phyloP scores from a whole-genome alignment of 768 basidiomycete genomes.

The Leucocoprinus leucothites region DNA sequence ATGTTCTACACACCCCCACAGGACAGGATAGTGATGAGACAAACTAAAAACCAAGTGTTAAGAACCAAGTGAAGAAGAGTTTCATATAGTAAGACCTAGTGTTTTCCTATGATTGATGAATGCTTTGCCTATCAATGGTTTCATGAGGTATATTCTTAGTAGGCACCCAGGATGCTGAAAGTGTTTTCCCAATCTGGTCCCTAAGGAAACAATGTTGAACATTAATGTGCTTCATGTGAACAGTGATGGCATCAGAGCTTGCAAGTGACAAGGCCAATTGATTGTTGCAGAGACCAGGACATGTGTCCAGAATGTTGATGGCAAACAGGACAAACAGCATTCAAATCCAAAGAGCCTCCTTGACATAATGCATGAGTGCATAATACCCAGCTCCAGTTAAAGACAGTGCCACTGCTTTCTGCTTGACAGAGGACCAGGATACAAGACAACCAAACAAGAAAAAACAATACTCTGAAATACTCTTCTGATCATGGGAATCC shows the following conservation, averaged over 20 bases:
- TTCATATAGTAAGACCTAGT: no score
- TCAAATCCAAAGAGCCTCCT: slow-evolving; percentile 25
- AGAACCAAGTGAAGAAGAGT: no score
- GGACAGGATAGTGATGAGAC: no score
- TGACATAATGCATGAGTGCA: slow-evolving; percentile 23
- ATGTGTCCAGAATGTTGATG: slow-evolving; percentile 12
- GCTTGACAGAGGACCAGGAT: slow-evolving; percentile 30
- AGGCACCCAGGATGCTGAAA: slow-evolving; percentile 24
- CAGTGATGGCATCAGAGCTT: slow-evolving; percentile 20
- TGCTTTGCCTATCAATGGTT: slow-evolving; percentile 21
- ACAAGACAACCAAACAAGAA: slow-evolving; percentile 23
- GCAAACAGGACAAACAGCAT: slow-evolving; percentile 16
- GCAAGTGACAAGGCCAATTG: slow-evolving; percentile 13
- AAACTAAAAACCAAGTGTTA: no score
- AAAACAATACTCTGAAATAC: slow-evolving; percentile 30
- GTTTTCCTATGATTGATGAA: slow-evolving; percentile 14
- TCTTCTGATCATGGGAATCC: slow-evolving; percentile 18
- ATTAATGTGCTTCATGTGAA: slow-evolving; percentile 27
- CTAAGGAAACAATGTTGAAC: slow-evolving; percentile 33
- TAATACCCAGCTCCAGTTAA: slow-evolving; percentile 37
- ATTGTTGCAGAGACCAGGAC: slow-evolving; percentile 22
- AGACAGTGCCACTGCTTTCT: slow-evolving; percentile 28
- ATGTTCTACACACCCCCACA: no score
- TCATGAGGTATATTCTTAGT: slow-evolving; percentile 35
- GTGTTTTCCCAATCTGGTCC: slow-evolving; percentile 20